Percentiles rank a stretch among this genome's conserved stretches.
Conservation (phyloP, 331 rosid species). For the Telfairia occidentalis region DNA sequence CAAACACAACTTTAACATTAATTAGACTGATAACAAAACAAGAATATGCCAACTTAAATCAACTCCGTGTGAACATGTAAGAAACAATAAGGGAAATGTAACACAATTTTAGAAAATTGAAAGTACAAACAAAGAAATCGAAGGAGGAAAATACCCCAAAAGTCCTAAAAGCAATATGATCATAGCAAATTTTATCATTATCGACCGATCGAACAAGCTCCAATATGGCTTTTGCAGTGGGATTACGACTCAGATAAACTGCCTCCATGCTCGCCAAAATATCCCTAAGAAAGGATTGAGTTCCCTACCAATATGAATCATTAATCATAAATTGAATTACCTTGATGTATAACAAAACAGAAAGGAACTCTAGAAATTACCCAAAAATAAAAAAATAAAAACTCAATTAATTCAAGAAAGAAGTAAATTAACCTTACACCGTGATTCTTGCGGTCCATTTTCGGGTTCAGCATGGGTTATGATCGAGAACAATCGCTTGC, state of each 20-base stretch:
- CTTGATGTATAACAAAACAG: neutral
- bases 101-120: neutral
- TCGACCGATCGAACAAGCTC: conserved; percentile 67
- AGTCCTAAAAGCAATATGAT: conserved; percentile 90
- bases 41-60: neutral
- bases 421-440: neutral
- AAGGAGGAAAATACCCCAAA: conserved; percentile 49
- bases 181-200: conserved; percentile 46
- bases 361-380: neutral
- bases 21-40: neutral
- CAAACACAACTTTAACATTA: neutral
- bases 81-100: neutral
- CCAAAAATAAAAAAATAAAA: neutral
- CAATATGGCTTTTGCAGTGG: conserved; percentile 74
- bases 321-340: neutral
- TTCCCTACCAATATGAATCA: conserved; percentile 37
- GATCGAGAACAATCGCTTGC: conserved; percentile 18
- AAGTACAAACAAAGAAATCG: neutral
- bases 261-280: conserved; percentile 64
- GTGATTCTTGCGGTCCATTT: conserved; percentile 19
- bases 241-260: conserved; percentile 72
- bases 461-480: conserved; percentile 23
- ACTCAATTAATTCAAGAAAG: too few species aligned
- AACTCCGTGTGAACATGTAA: too few species aligned
- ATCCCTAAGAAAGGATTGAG: conserved; percentile 59